Evolutionary conservation across 495 filamentous ascomycete species (phyloP).

Genomic region (Lasiosphaeris hirsuta): DNA sequence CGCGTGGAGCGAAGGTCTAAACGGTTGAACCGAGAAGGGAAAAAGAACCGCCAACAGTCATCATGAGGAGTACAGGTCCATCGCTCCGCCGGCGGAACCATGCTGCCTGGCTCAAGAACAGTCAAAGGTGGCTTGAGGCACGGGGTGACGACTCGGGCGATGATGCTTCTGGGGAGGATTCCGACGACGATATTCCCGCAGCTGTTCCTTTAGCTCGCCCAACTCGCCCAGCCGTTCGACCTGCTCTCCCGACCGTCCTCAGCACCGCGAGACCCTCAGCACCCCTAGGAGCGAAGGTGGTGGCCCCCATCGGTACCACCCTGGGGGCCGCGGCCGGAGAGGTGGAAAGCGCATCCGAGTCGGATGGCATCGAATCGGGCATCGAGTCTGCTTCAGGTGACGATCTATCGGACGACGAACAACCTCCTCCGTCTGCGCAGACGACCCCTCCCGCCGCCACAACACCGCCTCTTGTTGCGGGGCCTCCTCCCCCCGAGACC

Average conservation of each 20-base stretch:
- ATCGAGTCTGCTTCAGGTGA: constrained; percentile 10
- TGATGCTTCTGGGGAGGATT: constrained; percentile 8
- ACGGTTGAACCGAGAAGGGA: background rate
- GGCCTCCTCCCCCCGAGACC: background rate
- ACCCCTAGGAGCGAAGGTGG: background rate
- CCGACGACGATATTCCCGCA: background rate
- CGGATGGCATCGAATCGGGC: constrained; percentile 7
- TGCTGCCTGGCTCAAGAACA: background rate
- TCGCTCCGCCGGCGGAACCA: constrained; percentile 12
- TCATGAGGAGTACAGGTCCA: constrained; percentile 13
- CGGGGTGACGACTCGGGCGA: constrained; percentile 6
- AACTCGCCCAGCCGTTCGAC: background rate
- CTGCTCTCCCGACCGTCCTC: background rate
- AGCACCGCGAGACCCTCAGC: no score
- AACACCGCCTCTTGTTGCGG: background rate
- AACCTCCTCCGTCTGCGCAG: background rate
- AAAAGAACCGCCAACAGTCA: background rate
- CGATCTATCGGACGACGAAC: constrained; percentile 2
- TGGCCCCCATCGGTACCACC: background rate
- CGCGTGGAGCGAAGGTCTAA: background rate
- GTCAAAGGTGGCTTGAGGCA: constrained; percentile 6
- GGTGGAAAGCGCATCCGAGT: background rate
- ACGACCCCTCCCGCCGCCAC: background rate
- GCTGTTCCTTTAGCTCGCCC: background rate
- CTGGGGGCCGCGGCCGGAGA: background rate